Evolutionary conservation across 371 early-diverging fungal species (phyloP), one percentile per base, ranked within the genome.

Genomic region (Lichtheimia ramosa): DNA sequence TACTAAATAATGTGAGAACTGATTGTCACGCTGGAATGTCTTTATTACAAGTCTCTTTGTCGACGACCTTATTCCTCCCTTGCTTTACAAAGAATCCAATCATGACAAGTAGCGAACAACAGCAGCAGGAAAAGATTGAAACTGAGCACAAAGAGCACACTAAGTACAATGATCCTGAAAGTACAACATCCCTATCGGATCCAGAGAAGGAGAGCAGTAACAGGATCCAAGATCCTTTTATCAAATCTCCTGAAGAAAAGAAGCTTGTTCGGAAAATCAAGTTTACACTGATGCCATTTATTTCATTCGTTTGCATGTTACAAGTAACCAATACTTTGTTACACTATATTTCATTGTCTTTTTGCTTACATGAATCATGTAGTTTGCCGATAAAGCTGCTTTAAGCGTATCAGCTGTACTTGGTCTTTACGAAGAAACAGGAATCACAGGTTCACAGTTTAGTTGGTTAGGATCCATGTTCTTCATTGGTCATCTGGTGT

Each of bases 391-490:
- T 21, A 61, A 61, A 41, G 56, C 62, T 5, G 54, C 62, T 23
- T 23, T 61, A 25, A 55, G 55, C 14, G 49, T 55, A 39, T 54
- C 62, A 2, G 54, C 62, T 0, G 62, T 61, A 2, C 43, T 61
- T n/a, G 62, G 62, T 1, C 39, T 61, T 16, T 55, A 55, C 8
- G 10, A 53, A 42, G 67, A 66, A 16, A 57, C 55, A 1, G 39
- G 56, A 1, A 54, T 66, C 13, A 39, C 43, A 1, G 59, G 57
- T n/a, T 27, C 43, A 2, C 59, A 66, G 14, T 66, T 58, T 15
- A 55, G 56, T 15, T 62, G 62, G 59, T 48, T 62, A 15, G 58
- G 61, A 10, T 61, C 67, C 6, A 24, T 62, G n/a, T 58, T 66
- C 21, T 62, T 62, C n/a, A 21, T 66, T 4, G 67, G 67, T 8